Percentiles rank a stretch among this genome's conserved stretches.
phyloP scores from a whole-genome alignment of 2,329 filamentous ascomycete species.

The Coniochaeta prunicola region DNA sequence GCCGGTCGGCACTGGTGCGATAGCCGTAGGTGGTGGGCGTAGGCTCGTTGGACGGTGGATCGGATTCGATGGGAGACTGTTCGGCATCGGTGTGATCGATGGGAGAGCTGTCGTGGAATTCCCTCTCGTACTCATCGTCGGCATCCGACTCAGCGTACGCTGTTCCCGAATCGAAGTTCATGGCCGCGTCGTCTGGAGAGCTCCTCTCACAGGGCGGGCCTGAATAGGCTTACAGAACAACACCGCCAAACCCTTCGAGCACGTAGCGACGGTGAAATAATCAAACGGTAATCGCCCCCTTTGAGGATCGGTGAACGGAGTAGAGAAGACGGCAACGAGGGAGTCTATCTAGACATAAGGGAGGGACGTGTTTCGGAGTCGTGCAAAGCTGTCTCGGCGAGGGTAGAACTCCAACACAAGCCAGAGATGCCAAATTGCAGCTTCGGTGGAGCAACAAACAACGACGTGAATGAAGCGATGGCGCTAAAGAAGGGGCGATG shows the following conservation, averaged over 20 bases:
- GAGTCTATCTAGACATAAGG: not conserved
- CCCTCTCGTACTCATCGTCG: conserved; percentile 77
- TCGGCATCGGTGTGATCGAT: conserved; percentile 60
- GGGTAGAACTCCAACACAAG: not conserved
- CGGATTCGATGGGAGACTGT: conserved; percentile 63
- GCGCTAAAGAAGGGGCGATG: not conserved
- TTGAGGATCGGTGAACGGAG: too few species aligned
- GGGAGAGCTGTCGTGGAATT: conserved; percentile 60
- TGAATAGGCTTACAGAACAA: not conserved
- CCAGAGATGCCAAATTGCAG: not conserved
- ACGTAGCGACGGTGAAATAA: not conserved
- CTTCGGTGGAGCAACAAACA: not conserved
- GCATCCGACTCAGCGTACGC: conserved; percentile 74
- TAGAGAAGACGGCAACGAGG: not conserved
- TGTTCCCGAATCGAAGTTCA: conserved; percentile 37
- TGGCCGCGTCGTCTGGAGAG: conserved; percentile 5
- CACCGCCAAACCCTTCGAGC: not conserved
- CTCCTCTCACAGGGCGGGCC: not conserved
- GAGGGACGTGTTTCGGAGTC: not conserved
- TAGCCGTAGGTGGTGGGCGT: conserved; percentile 74
- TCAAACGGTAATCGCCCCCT: not conserved
- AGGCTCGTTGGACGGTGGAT: conserved; percentile 63
- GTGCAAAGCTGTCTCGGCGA: not conserved
- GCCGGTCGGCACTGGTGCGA: conserved; percentile 53
- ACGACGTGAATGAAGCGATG: not conserved